A percentile compares a stretch with the other conserved stretches of the same genome.
These are phyloP conservation scores for Eucalyptus brandiana DNA, from an alignment of 345 rosid species.

Conservation along the genomic window DNA sequence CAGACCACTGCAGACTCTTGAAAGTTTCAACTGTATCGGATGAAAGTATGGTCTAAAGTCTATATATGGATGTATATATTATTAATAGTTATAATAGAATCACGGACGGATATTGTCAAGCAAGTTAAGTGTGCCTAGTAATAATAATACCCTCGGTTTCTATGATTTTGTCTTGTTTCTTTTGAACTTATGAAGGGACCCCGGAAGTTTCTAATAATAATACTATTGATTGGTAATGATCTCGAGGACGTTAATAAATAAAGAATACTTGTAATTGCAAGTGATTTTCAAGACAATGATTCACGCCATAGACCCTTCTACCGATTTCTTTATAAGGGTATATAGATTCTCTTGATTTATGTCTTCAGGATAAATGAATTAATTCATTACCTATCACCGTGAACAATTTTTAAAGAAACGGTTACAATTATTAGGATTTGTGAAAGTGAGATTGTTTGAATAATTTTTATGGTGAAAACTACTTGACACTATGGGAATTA, in stretches of 20 bases:
- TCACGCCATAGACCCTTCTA: neutral
- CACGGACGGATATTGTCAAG: neutral
- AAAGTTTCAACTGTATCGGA: neutral
- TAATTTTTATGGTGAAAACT: neutral
- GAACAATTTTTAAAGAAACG: neutral
- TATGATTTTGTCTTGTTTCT: neutral
- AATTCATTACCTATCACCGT: fast-evolving
- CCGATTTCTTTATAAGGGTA: neutral
- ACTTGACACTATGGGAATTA: neutral
- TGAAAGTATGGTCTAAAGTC: neutral
- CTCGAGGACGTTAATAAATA: fast-evolving
- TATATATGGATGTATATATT: neutral
- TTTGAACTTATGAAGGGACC: neutral
- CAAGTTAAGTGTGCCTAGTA: neutral
- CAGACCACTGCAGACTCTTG: neutral
- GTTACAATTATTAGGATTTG: neutral
- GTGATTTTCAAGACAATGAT: neutral
- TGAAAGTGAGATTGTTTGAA: neutral
- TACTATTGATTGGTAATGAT: neutral
- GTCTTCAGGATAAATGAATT: neutral
- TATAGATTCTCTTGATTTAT: neutral
- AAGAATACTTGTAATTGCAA: neutral
- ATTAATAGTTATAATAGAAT: neutral
- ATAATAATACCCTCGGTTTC: neutral
- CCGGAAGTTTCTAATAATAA: fast-evolving